Percentiles rank a stretch among this genome's conserved stretches.
phyloP scores from a whole-genome alignment of 768 basidiomycete genomes.

The Rhizopogon vinicolor region DNA sequence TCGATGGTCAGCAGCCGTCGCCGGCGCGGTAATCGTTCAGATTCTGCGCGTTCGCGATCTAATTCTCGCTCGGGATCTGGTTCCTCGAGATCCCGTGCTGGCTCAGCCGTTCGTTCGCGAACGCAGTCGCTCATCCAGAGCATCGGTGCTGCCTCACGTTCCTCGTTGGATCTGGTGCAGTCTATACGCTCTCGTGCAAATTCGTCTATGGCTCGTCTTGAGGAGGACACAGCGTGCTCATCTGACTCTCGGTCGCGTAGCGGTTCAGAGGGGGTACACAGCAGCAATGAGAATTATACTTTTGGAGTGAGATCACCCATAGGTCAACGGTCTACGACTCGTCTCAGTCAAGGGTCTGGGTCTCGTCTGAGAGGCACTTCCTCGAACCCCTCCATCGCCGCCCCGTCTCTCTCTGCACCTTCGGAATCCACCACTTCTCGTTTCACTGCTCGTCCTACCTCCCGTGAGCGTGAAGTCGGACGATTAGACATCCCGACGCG shows the following conservation, averaged over 20 bases:
- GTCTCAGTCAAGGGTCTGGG: conserved; percentile 15
- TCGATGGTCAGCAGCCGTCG: conserved; percentile 31
- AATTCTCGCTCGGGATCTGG: conserved; percentile 17
- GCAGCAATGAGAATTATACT: conserved; percentile 65
- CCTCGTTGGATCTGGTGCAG: conserved; percentile 55
- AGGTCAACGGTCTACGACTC: conserved; percentile 33
- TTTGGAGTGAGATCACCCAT: conserved; percentile 41
- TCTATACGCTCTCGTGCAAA: conserved; percentile 50
- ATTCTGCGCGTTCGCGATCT: conserved; percentile 14
- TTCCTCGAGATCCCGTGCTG: conserved; percentile 38
- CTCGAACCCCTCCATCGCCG: conserved; percentile 8
- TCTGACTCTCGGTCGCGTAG: conserved; percentile 32
- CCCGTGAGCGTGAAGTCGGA: conserved; percentile 14
- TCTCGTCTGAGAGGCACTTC: conserved; percentile 12
- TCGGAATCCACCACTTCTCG: conserved; percentile 21
- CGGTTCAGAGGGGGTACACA: conserved; percentile 43
- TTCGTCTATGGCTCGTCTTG: conserved; percentile 67
- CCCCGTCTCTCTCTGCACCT: conserved; percentile 18
- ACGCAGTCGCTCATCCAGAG: conserved; percentile 66
- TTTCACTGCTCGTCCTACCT: conserved; percentile 14
- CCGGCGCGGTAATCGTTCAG: conserved; percentile 21
- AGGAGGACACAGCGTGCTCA: conserved; percentile 41
- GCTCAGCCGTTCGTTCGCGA: conserved; percentile 55
- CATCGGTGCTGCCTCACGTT: conserved; percentile 55
- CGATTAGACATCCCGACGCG: conserved; percentile 24